Base-by-base conservation (phyloP, 2,329 filamentous ascomycete genomes). In the Penicillium sp. region DNA sequence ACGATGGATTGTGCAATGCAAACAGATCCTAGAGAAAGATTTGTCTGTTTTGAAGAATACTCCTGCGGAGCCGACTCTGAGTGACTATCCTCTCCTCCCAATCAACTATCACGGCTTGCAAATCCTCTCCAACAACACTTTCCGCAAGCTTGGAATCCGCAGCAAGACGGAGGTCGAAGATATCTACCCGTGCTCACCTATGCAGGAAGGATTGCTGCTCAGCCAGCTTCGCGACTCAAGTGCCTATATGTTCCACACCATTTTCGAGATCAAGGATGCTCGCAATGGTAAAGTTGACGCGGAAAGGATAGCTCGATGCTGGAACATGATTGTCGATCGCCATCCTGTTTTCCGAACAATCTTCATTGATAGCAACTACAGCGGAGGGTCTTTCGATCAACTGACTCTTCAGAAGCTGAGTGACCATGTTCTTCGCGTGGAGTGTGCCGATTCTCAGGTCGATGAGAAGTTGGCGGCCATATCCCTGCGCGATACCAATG, bases 61-160 rank as follows among this genome's bases (percentile, higher is more conserved):
- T 55, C n/a, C 67, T 3, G 60, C 67, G 1, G 64, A 69, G 45
- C 65, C 68, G 3, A 78, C 76, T 2, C 58, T 75, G 5, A 75
- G 69, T 34, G 78, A 80, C 49, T 78, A 74, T 31, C 74, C 75
- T 2, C 67, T 81, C 6, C 69, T 81, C 11, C 70, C 72, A 3
- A 66, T 77, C 37, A 74, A 69, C 1, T 77, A 81, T 24, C 61
- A 73, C 1, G 67, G 66, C 1, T 67, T 82, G 36, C 57, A 73
- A 6, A 70, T 59, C 2, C 56, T 80, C 48, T 60, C 71, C 4
- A 65, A 57, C 3, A 61, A 65, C 14, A 72, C 67, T 14, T 68
- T 80, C 24, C 70, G 72, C 10, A 66, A 58, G 9, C 55, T 73
- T 45, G 71, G 73, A 19, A 66, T 78, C 28, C 54, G 61, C 1